Conservation (phyloP, 768 basidiomycete genomes). For the Hortiboletus flavorubellus region DNA sequence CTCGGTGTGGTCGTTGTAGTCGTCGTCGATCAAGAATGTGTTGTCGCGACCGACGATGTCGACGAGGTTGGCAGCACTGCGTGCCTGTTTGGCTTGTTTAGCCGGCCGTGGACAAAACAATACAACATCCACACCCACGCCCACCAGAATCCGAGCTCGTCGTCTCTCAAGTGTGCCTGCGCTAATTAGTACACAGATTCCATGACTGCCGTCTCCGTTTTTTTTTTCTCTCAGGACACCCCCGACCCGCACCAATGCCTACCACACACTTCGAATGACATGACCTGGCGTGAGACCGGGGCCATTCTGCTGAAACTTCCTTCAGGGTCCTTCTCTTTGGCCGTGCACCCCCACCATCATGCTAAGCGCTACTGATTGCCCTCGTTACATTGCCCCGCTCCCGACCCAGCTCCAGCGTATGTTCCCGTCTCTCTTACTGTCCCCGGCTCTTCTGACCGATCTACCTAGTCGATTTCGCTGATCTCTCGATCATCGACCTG, state of each 20-base stretch:
- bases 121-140: background rate
- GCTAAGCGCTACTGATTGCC: slow-evolving; percentile 29
- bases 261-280: background rate
- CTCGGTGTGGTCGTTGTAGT: slow-evolving; percentile 1
- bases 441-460: slow-evolving; percentile 17
- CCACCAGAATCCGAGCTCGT: no score
- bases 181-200: no score
- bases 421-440: slow-evolving; percentile 5
- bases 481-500: slow-evolving; percentile 52
- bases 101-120: background rate
- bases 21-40: slow-evolving; percentile 9
- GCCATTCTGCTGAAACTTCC: background rate
- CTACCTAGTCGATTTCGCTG: slow-evolving; percentile 44
- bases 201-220: no score
- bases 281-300: background rate
- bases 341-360: slow-evolving; percentile 14
- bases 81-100: slow-evolving; percentile 29
- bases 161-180: no score
- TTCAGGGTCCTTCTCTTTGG: no score
- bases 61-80: slow-evolving; percentile 8
- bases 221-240: background rate
- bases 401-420: slow-evolving; percentile 33
- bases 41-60: slow-evolving; percentile 19
- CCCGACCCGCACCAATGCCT: background rate
- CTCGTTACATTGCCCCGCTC: slow-evolving; percentile 34